Evolutionary conservation across 2,329 filamentous ascomycete genomes (phyloP), one percentile per base, ranked within the genome.

Genomic region (Cordyceps farinosa): DNA sequence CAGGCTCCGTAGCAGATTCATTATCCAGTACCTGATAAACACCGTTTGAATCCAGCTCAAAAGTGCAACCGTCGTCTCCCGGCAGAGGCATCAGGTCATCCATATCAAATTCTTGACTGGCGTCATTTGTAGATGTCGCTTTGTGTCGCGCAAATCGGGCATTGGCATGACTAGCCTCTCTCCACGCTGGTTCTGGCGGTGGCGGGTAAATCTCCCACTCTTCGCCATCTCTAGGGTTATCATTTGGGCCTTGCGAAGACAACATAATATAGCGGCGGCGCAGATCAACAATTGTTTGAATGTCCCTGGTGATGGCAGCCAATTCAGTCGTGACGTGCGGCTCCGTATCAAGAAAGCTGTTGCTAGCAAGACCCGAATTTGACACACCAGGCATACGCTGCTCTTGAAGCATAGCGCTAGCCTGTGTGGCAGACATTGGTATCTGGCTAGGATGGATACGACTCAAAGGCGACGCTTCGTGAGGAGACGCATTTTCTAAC

Each of bases 21-120:
- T 84, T 89, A 69, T 94, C 88, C 72, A 92, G 97, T 1, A 99
- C 91, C 73, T 99, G 95, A 73, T 91, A 99, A 5, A 99, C 91
- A 65, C 95, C 91, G 68, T 85, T 90, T 3, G 87, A 84, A 73
- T 98, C 95, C 48, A 98, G 80, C 64, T 84, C 84, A 75, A 90
- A 99, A 0, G 83, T 85, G 84, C 91, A 88, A 65, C 88, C 85
- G 52, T 88, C 88, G 34, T 85, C 74, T 3, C 80, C 84, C 0
- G 94, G 92, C 1, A 96, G 77, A 0, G 93, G 92, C 59, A 90
- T 74, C 38, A 91, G 74, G 67, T 97, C 91, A 1, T 89, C 84
- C 73, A 97, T 85, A 65, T 91, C 84, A 72, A 99, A 99, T 73
- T 98, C 94, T 71, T 93, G 91, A 11, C 95, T 95, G 70, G 98